Conservation (phyloP, 257 asterid genomes). For the Solanum dulcamara region DNA sequence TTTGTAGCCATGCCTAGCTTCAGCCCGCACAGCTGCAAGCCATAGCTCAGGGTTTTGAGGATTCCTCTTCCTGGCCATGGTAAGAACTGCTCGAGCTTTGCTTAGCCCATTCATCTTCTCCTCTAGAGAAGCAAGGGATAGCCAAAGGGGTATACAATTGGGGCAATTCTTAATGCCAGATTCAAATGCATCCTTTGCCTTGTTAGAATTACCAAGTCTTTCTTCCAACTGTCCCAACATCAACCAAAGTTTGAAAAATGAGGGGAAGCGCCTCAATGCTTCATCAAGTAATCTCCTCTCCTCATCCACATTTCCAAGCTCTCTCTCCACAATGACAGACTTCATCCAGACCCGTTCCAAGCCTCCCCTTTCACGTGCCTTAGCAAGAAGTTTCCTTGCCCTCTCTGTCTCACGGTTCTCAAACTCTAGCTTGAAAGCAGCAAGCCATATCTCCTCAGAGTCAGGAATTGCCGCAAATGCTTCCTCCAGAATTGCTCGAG, state of each 20-base stretch:
- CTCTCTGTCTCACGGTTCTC: slow-evolving; percentile 92
- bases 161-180: slow-evolving; percentile 65
- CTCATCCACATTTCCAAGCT: slow-evolving; percentile 58
- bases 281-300: slow-evolving; percentile 74
- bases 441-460: slow-evolving; percentile 96
- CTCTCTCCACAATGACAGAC: slow-evolving; percentile 90
- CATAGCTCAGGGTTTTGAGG: slow-evolving; percentile 73
- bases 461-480: slow-evolving; percentile 96
- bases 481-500: slow-evolving; percentile 85
- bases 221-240: slow-evolving; percentile 93
- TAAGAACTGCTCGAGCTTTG: slow-evolving; percentile 74
- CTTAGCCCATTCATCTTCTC: slow-evolving; percentile 63
- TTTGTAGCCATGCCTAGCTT: slow-evolving; percentile 62
- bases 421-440: slow-evolving; percentile 96
- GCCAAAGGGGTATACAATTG: slow-evolving; percentile 63
- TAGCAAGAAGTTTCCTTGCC: slow-evolving; percentile 80
- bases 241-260: slow-evolving; percentile 78
- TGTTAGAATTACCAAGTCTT: slow-evolving; percentile 44
- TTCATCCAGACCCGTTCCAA: slow-evolving; percentile 98
- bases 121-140: slow-evolving; percentile 71
- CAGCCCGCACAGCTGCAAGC: slow-evolving; percentile 89
- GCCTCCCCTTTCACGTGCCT: slow-evolving; percentile 88
- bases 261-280: slow-evolving; percentile 63
- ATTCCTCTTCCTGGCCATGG: slow-evolving; percentile 74
- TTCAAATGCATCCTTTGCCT: slow-evolving; percentile 59